Evolutionary conservation across 192 early-diverging fungal genomes (phyloP).

Genomic region (Obelidium mucronatum): DNA sequence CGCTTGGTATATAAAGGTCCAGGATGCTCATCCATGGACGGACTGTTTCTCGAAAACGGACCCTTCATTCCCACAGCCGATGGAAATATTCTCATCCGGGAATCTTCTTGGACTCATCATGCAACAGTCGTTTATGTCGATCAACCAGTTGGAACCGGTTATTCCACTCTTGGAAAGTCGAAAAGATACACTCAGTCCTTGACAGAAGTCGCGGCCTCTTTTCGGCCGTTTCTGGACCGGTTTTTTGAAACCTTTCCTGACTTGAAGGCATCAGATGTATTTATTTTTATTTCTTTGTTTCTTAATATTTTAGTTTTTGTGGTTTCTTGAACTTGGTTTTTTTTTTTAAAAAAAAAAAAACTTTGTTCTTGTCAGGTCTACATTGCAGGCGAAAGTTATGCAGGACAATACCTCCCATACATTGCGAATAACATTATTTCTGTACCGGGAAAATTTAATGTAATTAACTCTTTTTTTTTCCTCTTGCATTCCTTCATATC

Average conservation of each 20-base stretch:
- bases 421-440: slow-evolving; percentile 66
- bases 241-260: slow-evolving; percentile 69
- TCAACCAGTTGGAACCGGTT: slow-evolving; percentile 45
- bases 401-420: slow-evolving; percentile 77
- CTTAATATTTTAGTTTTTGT: neutral
- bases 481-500: neutral
- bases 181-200: slow-evolving; percentile 34
- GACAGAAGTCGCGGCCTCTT: slow-evolving; percentile 43
- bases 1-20: slow-evolving; percentile 45
- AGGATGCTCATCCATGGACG: slow-evolving; percentile 45
- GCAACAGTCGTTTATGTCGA: slow-evolving; percentile 36
- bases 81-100: neutral
- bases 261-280: neutral
- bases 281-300: too few species aligned
- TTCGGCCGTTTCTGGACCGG: slow-evolving; percentile 61
- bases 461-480: too few species aligned
- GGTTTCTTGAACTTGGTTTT: neutral
- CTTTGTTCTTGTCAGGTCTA: slow-evolving; percentile 55
- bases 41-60: slow-evolving; percentile 42
- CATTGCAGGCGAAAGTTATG: slow-evolving; percentile 78
- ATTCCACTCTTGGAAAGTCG: neutral
- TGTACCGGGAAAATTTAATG: too few species aligned
- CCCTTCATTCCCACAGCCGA: slow-evolving; percentile 64
- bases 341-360: too few species aligned
- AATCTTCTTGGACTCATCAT: slow-evolving; percentile 6